Conservation (phyloP, 1,139 yeast genomes). For the Nakaseomyces glabratus region DNA sequence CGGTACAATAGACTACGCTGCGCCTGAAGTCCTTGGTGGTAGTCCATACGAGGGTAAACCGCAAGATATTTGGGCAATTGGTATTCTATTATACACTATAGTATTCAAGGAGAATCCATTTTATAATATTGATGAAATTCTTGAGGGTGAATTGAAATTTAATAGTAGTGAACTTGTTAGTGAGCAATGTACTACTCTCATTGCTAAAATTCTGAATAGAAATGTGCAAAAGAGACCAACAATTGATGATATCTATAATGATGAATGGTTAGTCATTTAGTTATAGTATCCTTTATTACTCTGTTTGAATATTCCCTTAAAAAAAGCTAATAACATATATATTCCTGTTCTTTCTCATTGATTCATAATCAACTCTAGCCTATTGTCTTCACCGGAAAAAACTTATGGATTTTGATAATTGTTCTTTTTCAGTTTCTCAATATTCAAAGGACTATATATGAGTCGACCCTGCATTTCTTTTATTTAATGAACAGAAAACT, state of each 20-base stretch:
- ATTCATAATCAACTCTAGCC: neutral
- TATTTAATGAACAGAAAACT: no score
- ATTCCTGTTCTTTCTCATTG: neutral
- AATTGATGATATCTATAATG: slow-evolving; percentile 57
- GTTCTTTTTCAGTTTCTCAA: neutral
- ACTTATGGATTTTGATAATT: neutral
- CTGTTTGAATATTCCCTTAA: no score
- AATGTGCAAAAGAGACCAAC: slow-evolving; percentile 60
- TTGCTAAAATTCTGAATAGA: slow-evolving; percentile 55
- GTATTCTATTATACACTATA: slow-evolving; percentile 78
- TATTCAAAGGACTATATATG: neutral
- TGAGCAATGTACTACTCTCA: slow-evolving; percentile 48
- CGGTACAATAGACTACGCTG: slow-evolving; percentile 94
- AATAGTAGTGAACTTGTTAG: slow-evolving; percentile 47
- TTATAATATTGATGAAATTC: slow-evolving; percentile 86
- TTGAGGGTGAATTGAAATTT: slow-evolving; percentile 75
- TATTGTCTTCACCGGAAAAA: neutral
- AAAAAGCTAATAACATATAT: neutral
- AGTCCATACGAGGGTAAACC: slow-evolving; percentile 84
- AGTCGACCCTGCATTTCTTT: no score
- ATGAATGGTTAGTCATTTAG: slow-evolving; percentile 49
- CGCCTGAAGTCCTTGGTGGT: slow-evolving; percentile 90
- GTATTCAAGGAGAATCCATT: slow-evolving; percentile 94
- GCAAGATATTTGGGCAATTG: slow-evolving; percentile 96
- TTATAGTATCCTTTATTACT: neutral